Conservation (phyloP, 805 yeast genomes). For the Kodamaea laetipori region DNA sequence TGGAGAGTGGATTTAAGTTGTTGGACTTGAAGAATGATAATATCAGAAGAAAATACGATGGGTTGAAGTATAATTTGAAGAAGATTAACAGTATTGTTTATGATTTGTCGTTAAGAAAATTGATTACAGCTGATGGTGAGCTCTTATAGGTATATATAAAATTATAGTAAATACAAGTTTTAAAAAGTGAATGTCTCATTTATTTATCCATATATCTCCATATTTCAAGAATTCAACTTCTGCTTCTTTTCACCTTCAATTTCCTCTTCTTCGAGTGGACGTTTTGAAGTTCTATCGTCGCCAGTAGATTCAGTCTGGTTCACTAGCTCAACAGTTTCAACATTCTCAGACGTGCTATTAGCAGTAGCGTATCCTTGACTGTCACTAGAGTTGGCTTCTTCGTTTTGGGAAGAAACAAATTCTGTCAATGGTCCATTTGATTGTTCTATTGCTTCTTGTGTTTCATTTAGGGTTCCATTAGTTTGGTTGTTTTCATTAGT, state of each 20-base stretch:
- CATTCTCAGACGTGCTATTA: not conserved
- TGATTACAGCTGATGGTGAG: conserved; percentile 9
- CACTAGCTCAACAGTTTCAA: not conserved
- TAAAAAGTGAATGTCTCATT: no score
- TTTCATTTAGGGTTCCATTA: not conserved
- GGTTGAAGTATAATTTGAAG: conserved; percentile 31
- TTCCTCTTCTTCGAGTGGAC: not conserved
- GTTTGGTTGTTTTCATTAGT: not conserved
- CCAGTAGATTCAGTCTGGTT: no score
- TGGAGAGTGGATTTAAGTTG: conserved; percentile 30
- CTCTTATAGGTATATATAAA: no score
- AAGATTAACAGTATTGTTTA: conserved; percentile 29
- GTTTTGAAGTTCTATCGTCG: not conserved
- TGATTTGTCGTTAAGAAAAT: conserved; percentile 20
- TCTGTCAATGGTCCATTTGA: not conserved
- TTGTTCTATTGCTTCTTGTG: not conserved
- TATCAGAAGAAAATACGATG: conserved; percentile 30
- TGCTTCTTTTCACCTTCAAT: conserved; percentile 1
- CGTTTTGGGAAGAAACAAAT: not conserved
- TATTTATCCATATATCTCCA: not conserved
- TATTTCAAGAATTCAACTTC: not conserved
- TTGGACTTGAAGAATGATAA: conserved; percentile 33
- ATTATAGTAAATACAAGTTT: no score
- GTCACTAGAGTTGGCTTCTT: not conserved
- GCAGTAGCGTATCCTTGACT: conserved; percentile 2